Evolutionary conservation across 1,284 basidiomycete species (phyloP).

Genomic region (Ceratobasidium sp.): DNA sequence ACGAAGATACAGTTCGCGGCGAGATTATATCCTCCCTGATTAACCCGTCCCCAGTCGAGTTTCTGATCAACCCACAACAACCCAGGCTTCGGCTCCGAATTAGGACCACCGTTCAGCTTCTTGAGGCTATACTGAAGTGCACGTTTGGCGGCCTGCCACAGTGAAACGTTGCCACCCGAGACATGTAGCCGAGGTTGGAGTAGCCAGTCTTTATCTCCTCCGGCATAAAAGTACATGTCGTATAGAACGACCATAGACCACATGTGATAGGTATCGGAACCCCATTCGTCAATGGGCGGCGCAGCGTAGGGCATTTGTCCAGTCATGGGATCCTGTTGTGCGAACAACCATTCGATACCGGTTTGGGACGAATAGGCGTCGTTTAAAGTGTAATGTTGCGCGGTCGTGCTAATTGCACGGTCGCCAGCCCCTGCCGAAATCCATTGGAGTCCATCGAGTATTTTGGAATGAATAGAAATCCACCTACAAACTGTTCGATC

Average conservation of each 20-base stretch:
- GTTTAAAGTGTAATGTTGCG: slow-evolving; percentile 40
- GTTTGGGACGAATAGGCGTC: slow-evolving; percentile 38
- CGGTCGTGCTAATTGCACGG: slow-evolving; percentile 42
- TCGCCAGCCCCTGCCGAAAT: slow-evolving; percentile 35
- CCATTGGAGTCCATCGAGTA: neutral
- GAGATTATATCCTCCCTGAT: slow-evolving; percentile 42
- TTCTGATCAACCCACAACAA: slow-evolving; percentile 37
- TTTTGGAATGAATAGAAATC: neutral
- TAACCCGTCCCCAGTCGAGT: slow-evolving; percentile 37
- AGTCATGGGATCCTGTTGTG: slow-evolving; percentile 32
- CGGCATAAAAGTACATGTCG: slow-evolving; percentile 36
- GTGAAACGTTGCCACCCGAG: slow-evolving; percentile 18
- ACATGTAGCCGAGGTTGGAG: slow-evolving; percentile 27
- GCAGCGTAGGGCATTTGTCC: slow-evolving; percentile 44
- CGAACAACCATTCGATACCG: slow-evolving; percentile 40
- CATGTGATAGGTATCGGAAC: slow-evolving; percentile 42
- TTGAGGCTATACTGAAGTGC: slow-evolving; percentile 23
- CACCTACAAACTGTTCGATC: slow-evolving; percentile 37
- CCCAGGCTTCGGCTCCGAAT: slow-evolving; percentile 21
- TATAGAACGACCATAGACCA: slow-evolving; percentile 41
- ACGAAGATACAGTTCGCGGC: slow-evolving; percentile 37
- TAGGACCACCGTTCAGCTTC: slow-evolving; percentile 31
- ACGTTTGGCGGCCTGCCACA: slow-evolving; percentile 34
- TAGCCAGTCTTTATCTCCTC: slow-evolving; percentile 31
- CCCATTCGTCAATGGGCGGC: slow-evolving; percentile 42